Conservation (phyloP, 352 stramenopile species). For the Phytophthora uliginosa region DNA sequence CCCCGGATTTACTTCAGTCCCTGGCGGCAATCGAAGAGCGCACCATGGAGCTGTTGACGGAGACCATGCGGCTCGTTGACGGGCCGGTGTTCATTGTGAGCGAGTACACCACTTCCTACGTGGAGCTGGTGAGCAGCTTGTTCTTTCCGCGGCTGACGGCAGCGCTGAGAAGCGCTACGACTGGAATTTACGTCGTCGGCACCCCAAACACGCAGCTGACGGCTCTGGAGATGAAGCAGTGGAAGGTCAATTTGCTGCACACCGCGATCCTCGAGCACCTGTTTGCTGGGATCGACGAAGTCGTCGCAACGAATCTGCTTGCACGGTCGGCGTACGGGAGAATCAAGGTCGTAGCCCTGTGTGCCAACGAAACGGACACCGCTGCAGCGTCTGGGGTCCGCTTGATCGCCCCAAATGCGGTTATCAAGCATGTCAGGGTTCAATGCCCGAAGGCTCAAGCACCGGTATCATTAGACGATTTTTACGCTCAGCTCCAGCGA, state of each 20-base stretch:
- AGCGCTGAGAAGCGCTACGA: conserved; percentile 36
- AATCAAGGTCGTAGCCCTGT: conserved; percentile 42
- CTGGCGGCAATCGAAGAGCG: conserved; percentile 44
- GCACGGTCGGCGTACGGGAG: conserved; percentile 7
- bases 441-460: neutral
- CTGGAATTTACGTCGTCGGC: conserved; percentile 58
- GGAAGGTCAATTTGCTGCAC: conserved; percentile 61
- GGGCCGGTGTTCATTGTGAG: conserved; percentile 60
- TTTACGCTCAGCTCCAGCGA: conserved; percentile 45
- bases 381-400: conserved; percentile 31
- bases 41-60: conserved; percentile 44
- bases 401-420: conserved; percentile 46
- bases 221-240: conserved; percentile 46
- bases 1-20: conserved; percentile 13
- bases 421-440: conserved; percentile 53
- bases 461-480: conserved; percentile 33
- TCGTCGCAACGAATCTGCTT: conserved; percentile 9
- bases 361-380: conserved; percentile 43
- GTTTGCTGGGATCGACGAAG: conserved; percentile 6
- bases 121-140: conserved; percentile 51
- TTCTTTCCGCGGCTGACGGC: conserved; percentile 59
- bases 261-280: conserved; percentile 52
- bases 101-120: conserved; percentile 46
- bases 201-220: conserved; percentile 43
- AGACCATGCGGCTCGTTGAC: conserved; percentile 23